phyloP scores from a whole-genome alignment of 2,329 filamentous ascomycete species.

The Drechslera avenae region DNA sequence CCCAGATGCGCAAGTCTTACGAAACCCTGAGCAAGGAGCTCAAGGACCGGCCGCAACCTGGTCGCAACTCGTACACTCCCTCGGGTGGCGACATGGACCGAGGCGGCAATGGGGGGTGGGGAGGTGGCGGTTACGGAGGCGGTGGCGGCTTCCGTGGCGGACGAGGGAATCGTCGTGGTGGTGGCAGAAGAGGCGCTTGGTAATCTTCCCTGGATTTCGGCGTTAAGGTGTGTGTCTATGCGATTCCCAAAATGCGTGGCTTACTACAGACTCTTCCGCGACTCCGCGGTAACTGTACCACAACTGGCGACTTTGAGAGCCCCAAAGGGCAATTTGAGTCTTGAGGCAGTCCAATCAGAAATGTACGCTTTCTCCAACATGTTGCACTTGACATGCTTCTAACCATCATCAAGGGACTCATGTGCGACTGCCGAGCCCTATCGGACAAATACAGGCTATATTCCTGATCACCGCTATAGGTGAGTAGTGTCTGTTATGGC shows the following conservation, averaged over 20 bases:
- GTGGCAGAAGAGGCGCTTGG: slow-evolving; percentile 39
- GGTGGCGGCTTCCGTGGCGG: slow-evolving; percentile 35
- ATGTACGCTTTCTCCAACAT: slow-evolving; percentile 44
- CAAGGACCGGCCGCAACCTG: slow-evolving; percentile 69
- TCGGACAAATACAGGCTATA: background rate
- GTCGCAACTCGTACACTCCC: slow-evolving; percentile 45
- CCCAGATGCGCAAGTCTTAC: slow-evolving; percentile 94
- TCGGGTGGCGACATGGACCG: slow-evolving; percentile 32
- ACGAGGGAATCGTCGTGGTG: slow-evolving; percentile 20
- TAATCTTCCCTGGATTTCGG: slow-evolving; percentile 32
- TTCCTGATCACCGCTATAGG: background rate
- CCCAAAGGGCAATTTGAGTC: slow-evolving; percentile 19
- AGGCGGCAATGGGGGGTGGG: slow-evolving; percentile 34
- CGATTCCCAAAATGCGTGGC: slow-evolving; percentile 37
- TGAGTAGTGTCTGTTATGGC: slow-evolving; percentile 3
- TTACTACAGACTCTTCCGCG: slow-evolving; percentile 38
- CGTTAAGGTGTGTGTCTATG: slow-evolving; percentile 48
- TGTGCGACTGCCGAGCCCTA: slow-evolving; percentile 11
- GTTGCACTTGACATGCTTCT: slow-evolving; percentile 36
- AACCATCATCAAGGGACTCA: slow-evolving; percentile 38
- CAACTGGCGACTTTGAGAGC: slow-evolving; percentile 22
- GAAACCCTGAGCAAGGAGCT: slow-evolving; percentile 87
- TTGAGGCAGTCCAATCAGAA: slow-evolving; percentile 38
- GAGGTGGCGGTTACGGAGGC: slow-evolving; percentile 29
- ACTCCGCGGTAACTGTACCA: slow-evolving; percentile 33